These are phyloP conservation scores for Debaryomyces castellii DNA, from an alignment of 805 yeast genomes.

Conservation along the genomic window DNA sequence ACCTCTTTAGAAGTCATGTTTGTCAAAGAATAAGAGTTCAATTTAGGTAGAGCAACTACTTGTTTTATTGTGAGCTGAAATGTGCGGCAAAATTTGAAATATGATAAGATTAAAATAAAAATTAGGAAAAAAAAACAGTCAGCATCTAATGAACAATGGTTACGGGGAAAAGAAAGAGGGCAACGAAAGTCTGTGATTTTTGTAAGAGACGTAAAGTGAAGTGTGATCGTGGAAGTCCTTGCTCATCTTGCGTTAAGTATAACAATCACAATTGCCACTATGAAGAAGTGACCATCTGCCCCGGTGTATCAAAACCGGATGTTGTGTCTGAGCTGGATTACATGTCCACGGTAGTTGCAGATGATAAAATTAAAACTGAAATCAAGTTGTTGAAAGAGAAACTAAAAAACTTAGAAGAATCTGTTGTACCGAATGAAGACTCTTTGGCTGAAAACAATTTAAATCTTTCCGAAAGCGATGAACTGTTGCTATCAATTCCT, in stretches of 20 bases:
- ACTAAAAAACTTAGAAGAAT: constrained; percentile 12
- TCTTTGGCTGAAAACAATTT: not conserved
- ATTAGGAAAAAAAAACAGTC: not conserved
- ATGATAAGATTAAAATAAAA: not conserved
- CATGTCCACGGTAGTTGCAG: not conserved
- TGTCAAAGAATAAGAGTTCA: not conserved
- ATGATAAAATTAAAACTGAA: constrained; percentile 9
- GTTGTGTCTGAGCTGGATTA: not conserved
- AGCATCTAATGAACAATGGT: not conserved
- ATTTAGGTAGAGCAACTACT: too few species aligned
- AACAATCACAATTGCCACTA: constrained; percentile 25
- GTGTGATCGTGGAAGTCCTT: constrained; percentile 38
- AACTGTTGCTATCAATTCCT: not conserved
- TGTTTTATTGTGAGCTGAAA: not conserved
- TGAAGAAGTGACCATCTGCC: not conserved
- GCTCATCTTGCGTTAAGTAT: constrained; percentile 33
- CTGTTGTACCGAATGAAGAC: constrained; percentile 4
- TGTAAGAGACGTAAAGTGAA: constrained; percentile 38
- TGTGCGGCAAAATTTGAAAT: not conserved
- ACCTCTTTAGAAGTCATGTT: constrained; percentile 23
- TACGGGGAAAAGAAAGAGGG: constrained; percentile 21
- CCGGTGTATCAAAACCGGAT: not conserved
- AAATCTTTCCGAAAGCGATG: not conserved
- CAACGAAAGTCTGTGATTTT: constrained; percentile 34
- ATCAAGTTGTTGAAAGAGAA: constrained; percentile 12